These are phyloP conservation scores for Daldinia vernicosa DNA, from an alignment of 495 filamentous ascomycete species.

Conservation along the genomic window DNA sequence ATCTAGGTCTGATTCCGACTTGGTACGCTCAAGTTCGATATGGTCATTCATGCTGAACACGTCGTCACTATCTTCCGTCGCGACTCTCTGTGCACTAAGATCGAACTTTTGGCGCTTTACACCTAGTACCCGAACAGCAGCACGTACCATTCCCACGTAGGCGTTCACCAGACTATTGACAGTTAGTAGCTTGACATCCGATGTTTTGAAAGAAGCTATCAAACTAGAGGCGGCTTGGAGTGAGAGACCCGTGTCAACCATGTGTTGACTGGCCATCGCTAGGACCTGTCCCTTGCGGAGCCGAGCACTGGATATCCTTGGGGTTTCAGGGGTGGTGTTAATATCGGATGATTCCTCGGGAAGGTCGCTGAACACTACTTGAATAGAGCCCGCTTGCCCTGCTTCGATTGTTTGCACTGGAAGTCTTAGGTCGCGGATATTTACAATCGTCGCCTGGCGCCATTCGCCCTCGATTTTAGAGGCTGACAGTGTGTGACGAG, in stretches of 20 bases:
- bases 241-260: constrained; percentile 54
- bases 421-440: constrained; percentile 85
- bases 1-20: constrained; percentile 47
- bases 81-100: constrained; percentile 29
- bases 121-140: constrained; percentile 71
- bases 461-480: constrained; percentile 68
- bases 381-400: constrained; percentile 92
- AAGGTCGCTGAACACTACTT: constrained; percentile 67
- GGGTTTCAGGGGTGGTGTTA: constrained; percentile 21
- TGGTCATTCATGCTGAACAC: constrained; percentile 73
- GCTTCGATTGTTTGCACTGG: constrained; percentile 78
- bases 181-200: constrained; percentile 50
- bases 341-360: constrained; percentile 31
- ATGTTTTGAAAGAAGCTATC: constrained; percentile 57
- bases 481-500: constrained; percentile 53
- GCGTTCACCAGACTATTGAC: constrained; percentile 72
- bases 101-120: constrained; percentile 45
- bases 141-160: constrained; percentile 87
- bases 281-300: constrained; percentile 89
- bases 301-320: constrained; percentile 53
- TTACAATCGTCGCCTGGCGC: constrained; percentile 80
- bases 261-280: constrained; percentile 63
- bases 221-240: constrained; percentile 66
- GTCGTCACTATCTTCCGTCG: constrained; percentile 60
- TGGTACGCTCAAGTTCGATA: constrained; percentile 49